Evolutionary conservation across 2,329 filamentous ascomycete genomes (phyloP).

Genomic region (Diaporthe caulivora): DNA sequence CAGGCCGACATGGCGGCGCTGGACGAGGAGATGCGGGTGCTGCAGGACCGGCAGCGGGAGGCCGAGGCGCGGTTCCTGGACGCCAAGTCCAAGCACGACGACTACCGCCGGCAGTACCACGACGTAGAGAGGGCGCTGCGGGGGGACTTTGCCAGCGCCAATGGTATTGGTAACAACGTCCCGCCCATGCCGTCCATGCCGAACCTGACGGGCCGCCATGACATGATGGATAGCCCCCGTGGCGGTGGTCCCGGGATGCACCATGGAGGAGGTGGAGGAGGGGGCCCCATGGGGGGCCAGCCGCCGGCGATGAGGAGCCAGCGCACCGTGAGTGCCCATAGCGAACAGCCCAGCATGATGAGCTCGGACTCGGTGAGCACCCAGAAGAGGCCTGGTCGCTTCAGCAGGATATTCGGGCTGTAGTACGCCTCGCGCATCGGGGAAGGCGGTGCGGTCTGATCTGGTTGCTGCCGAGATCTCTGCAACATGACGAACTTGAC

Average conservation of each 20-base stretch:
- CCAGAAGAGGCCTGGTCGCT: slow-evolving; percentile 37
- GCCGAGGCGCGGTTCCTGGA: slow-evolving; percentile 57
- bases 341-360: slow-evolving; percentile 37
- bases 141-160: slow-evolving; percentile 48
- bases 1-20: slow-evolving; percentile 56
- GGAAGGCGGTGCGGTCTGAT: no score
- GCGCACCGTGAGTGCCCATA: slow-evolving; percentile 34
- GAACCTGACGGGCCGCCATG: slow-evolving; percentile 24
- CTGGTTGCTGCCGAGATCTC: background rate
- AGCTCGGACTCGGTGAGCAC: slow-evolving; percentile 37
- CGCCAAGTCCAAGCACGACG: slow-evolving; percentile 58
- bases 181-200: slow-evolving; percentile 36
- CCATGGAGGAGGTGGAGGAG: background rate
- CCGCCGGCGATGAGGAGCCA: slow-evolving; percentile 34
- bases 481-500: background rate
- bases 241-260: slow-evolving; percentile 4
- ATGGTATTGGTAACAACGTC: background rate
- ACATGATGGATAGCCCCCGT: background rate
- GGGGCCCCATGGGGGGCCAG: slow-evolving; percentile 8
- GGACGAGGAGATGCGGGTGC: slow-evolving; percentile 56
- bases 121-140: slow-evolving; percentile 57
- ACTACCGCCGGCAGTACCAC: slow-evolving; percentile 56
- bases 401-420: slow-evolving; percentile 37
- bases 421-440: background rate
- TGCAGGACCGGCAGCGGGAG: slow-evolving; percentile 56